Evolutionary conservation across 495 filamentous ascomycete genomes (phyloP), one percentile per base, ranked within the genome.

Genomic region (Thermochaetoides thermophila): DNA sequence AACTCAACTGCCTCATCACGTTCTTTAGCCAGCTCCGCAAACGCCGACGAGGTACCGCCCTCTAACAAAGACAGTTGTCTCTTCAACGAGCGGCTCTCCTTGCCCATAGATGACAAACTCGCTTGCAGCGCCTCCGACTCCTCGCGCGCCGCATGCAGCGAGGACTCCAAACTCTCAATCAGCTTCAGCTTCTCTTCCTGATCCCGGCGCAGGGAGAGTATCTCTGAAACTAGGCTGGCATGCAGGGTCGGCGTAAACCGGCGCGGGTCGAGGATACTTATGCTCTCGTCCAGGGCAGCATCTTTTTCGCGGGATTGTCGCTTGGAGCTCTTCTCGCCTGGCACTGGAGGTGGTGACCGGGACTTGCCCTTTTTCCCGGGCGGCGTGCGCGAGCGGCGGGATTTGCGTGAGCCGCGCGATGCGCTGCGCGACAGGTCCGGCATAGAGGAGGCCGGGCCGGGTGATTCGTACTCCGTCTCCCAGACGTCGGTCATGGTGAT

Each of bases 221-320:
- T 97, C 52, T 97, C 87, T 0, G 87, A 84, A 5, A 97, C 86
- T 6, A 97, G 66, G 28, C 81, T 94, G 10, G 89, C 89, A 58
- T 95, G 91, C 13, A 96, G 66, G 2, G 85, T 95, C 3, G 89
- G 89, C 4, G 89, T 96, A 45, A 99, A 94, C 13, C 87, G 69
- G 32, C 85, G 74, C 5, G 89, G 81, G 47, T 96, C 87, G 14
- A 93, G 63, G 12, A 82, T 72, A 13, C 81, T 81, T 28, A 86
- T 70, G 37, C 63, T 74, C 34, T 91, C 80, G 34, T 86, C 77
- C 38, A 68, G 72, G 8, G 56, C 52, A 17, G 64, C 49, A 44
- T 78, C 66, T n/a, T n/a, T n/a, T n/a, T n/a, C n/a, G 38, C 72
- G 71, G 0, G 71, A 73, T 13, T 59, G 56, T 37, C 70, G 56